Evolutionary conservation across 2,329 filamentous ascomycete species (phyloP).

Genomic region (Rhinocladiella mackenziei): DNA sequence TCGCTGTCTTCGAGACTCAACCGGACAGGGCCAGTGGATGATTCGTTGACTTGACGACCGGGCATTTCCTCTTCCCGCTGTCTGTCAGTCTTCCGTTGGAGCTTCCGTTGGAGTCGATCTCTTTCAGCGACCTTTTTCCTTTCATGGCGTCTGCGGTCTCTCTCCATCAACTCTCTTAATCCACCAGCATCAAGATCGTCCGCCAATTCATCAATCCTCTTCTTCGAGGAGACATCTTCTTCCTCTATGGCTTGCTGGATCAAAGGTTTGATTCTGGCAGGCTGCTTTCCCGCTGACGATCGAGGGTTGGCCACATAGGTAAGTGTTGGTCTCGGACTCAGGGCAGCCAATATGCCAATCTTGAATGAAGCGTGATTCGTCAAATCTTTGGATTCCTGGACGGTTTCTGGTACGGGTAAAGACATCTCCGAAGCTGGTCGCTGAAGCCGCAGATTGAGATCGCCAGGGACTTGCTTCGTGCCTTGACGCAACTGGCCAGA

Average conservation of each 20-base stretch:
- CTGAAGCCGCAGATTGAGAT: slow-evolving; percentile 54
- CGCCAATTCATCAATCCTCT: slow-evolving; percentile 64
- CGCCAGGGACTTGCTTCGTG: slow-evolving; percentile 62
- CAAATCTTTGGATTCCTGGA: slow-evolving; percentile 66
- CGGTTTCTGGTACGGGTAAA: slow-evolving; percentile 67
- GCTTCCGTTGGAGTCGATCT: slow-evolving; percentile 52
- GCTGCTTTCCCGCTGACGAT: slow-evolving; percentile 45
- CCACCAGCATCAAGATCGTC: slow-evolving; percentile 82
- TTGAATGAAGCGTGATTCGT: slow-evolving; percentile 75
- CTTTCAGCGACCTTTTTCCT: slow-evolving; percentile 68
- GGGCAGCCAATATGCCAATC: slow-evolving; percentile 72
- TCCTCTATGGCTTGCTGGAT: slow-evolving; percentile 51
- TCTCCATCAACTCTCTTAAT: slow-evolving; percentile 81
- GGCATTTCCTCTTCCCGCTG: slow-evolving; percentile 55
- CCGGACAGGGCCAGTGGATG: slow-evolving; percentile 34
- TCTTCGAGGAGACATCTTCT: slow-evolving; percentile 59
- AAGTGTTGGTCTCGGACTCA: slow-evolving; percentile 80
- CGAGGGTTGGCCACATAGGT: slow-evolving; percentile 66
- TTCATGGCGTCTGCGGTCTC: slow-evolving; percentile 76
- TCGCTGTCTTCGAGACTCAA: slow-evolving; percentile 50
- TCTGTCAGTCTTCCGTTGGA: slow-evolving; percentile 49
- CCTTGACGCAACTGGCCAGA: slow-evolving; percentile 55
- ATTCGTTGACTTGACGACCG: slow-evolving; percentile 5
- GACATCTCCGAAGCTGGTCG: slow-evolving; percentile 69
- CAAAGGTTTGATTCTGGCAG: slow-evolving; percentile 16